phyloP scores from a whole-genome alignment of 1,139 yeast species.

The Keqinozyma sinolaborantium region DNA sequence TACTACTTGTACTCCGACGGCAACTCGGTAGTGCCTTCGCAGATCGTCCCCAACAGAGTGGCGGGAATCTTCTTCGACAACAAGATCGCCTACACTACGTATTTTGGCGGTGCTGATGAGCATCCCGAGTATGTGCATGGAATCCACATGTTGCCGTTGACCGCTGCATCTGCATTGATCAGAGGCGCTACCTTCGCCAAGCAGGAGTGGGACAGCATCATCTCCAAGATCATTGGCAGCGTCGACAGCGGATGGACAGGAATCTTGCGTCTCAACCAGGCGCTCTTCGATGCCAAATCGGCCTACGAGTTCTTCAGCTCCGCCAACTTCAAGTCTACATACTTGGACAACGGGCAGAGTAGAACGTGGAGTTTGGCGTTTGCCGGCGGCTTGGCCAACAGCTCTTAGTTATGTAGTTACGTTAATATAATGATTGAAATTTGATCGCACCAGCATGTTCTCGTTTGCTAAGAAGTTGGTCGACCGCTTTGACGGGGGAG shows the following conservation, averaged over 20 bases:
- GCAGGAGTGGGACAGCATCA: constrained; percentile 73
- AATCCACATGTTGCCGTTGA: constrained; percentile 85
- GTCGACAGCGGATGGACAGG: constrained; percentile 88
- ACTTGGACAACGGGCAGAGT: constrained; percentile 86
- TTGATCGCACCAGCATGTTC: constrained; percentile 59
- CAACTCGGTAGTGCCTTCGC: constrained; percentile 58
- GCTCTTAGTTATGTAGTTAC: constrained; percentile 3
- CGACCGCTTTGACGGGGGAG: constrained; percentile 61
- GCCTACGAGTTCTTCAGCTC: constrained; percentile 70
- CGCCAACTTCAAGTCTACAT: constrained; percentile 17
- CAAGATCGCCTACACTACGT: constrained; percentile 80
- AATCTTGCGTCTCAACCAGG: constrained; percentile 72
- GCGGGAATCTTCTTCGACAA: constrained; percentile 82
- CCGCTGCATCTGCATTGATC: constrained; percentile 77
- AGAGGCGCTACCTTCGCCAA: constrained; percentile 66
- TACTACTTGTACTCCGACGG: constrained; percentile 58
- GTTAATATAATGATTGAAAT: constrained; percentile 2
- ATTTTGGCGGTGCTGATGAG: constrained; percentile 41
- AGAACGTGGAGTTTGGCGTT: constrained; percentile 86
- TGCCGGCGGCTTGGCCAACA: constrained; percentile 47
- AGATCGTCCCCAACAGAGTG: constrained; percentile 60
- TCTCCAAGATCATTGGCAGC: constrained; percentile 46
- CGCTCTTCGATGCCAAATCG: constrained; percentile 63
- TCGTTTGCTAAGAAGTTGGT: constrained; percentile 86
- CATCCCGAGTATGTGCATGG: constrained; percentile 84